Percentiles rank a stretch among this genome's conserved stretches.
phyloP scores from a whole-genome alignment of 2,329 filamentous ascomycete species.

The Exophiala sp. region DNA sequence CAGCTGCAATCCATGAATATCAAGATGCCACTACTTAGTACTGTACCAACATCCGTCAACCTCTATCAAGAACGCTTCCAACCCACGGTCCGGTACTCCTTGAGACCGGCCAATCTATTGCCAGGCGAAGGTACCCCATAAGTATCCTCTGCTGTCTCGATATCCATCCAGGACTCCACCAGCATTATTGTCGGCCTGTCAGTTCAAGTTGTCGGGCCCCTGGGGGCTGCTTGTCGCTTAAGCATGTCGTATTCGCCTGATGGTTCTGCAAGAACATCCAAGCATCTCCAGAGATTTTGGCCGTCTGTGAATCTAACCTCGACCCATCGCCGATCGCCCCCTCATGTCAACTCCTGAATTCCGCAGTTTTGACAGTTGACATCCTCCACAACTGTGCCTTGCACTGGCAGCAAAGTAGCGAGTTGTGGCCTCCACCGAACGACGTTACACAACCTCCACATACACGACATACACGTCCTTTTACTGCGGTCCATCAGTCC shows the following conservation, averaged over 20 bases:
- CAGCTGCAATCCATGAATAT: no score
- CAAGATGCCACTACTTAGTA: no score
- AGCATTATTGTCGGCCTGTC: no score
- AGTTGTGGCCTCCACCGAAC: neutral
- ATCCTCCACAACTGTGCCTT: neutral
- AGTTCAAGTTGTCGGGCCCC: neutral
- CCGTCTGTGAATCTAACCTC: neutral
- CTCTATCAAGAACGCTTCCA: no score
- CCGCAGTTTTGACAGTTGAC: neutral
- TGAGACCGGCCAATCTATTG: no score
- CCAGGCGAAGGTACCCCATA: no score
- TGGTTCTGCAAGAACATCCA: neutral
- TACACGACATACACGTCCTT: neutral
- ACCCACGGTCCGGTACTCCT: no score
- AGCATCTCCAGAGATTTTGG: neutral
- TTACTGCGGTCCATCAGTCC: no score
- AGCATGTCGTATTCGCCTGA: slow-evolving; percentile 3
- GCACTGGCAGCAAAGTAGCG: neutral
- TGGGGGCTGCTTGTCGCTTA: neutral
- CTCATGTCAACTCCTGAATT: neutral
- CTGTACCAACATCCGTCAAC: no score
- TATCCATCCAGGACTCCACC: no score
- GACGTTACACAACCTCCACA: neutral
- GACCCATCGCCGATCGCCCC: neutral
- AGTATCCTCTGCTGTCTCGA: no score